Evolutionary conservation across 2,329 filamentous ascomycete genomes (phyloP), one percentile per base, ranked within the genome.

Genomic region (Dothistroma septosporum): DNA sequence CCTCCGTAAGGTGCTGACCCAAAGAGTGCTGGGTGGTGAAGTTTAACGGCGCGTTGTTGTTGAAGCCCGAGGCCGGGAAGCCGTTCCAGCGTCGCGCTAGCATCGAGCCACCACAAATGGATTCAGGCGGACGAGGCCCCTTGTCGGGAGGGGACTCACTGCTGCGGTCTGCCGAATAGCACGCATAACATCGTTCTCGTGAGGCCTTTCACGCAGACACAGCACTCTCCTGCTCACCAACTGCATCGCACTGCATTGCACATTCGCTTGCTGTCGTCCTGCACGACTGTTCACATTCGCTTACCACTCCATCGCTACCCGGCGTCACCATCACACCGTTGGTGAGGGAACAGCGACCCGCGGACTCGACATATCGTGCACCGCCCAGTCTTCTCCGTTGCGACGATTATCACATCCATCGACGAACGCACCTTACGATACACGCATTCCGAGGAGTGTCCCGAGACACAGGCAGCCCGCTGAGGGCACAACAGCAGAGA

Each of bases 401-500:
- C 47, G 7, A 32, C 50, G 50, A 14, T 28, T 16, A 22, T 53
- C 16, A 33, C 41, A 22, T 41, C 21, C 19, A 48, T n/a, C 19
- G 9, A 22, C n/a, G 16, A 35, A 21, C 31, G n/a, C 46, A 37
- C 53, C 57, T 57, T 58, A 31, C 61, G 58, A 59, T 55, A 31
- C 50, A 52, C 33, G 41, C 50, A 50, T 33, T 24, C 31, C 60
- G 53, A 22, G 44, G 35, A 49, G 47, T 37, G 53, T 59, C 19
- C 49, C 57, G 47, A 59, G 57, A 22, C 24, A 32, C n/a, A n/a
- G 14, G 46, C 52, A 55, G 63, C 67, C 68, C 65, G 44, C 52
- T 32, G 62, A 58, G 68, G 68, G 67, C 68, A 55, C 22, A 52
- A 21, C 14, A 57, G 44, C 55, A 61, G 61, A 55, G 32, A 37